Conservation (phyloP, 2,329 filamentous ascomycete species). For the Magnaporthales sp. region DNA sequence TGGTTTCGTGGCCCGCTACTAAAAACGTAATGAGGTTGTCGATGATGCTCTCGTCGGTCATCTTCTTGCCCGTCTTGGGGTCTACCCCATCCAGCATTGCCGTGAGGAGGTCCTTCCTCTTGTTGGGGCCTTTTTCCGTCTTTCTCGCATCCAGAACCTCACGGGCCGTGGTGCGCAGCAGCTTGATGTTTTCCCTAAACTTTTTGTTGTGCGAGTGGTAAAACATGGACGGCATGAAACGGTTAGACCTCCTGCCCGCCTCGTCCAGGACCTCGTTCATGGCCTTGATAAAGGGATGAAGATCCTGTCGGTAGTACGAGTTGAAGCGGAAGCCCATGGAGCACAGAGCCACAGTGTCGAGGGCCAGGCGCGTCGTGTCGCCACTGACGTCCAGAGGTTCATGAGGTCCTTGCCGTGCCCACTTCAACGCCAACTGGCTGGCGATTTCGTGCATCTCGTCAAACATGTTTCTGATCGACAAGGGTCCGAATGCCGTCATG, state of each 20-base stretch:
- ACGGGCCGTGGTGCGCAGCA: constrained; percentile 8
- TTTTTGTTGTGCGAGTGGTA: neutral
- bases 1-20: constrained; percentile 47
- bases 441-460: constrained; percentile 3
- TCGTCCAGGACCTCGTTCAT: constrained; percentile 28
- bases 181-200: constrained; percentile 7
- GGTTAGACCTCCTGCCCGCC: constrained; percentile 18
- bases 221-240: constrained; percentile 16
- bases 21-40: constrained; percentile 23
- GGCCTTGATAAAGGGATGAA: constrained; percentile 49
- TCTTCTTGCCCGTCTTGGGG: constrained; percentile 14
- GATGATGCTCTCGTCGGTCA: constrained; percentile 15
- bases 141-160: constrained; percentile 10
- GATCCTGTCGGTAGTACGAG: constrained; percentile 58
- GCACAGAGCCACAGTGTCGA: constrained; percentile 65
- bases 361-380: constrained; percentile 63
- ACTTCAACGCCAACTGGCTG: neutral
- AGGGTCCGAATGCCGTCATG: neutral
- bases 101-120: constrained; percentile 45
- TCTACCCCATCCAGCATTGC: constrained; percentile 28
- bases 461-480: constrained; percentile 3
- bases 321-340: constrained; percentile 69
- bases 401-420: constrained; percentile 1
- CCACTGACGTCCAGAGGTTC: neutral
- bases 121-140: constrained; percentile 24